Evolutionary conservation across 164 flowering plant genomes (phyloP).

Genomic region (Santalum album): DNA sequence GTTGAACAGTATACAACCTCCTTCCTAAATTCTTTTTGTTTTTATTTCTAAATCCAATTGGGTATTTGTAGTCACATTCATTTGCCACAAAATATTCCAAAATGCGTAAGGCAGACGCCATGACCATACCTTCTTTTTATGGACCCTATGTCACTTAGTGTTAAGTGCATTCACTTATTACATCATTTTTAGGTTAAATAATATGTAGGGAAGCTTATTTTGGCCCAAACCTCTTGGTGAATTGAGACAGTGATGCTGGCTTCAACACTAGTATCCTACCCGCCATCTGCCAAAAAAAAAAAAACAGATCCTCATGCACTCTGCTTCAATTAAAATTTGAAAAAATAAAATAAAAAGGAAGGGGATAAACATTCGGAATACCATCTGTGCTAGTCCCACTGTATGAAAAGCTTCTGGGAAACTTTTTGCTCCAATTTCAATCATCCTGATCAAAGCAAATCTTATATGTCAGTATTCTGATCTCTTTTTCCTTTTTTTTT

Average conservation of each 20-base stretch:
- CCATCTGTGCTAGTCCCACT: slow-evolving; percentile 74
- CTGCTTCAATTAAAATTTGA: not conserved
- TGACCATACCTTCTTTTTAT: too few species aligned
- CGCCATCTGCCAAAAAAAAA: slow-evolving; percentile 53
- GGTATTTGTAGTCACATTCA: too few species aligned
- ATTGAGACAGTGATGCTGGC: slow-evolving; percentile 65
- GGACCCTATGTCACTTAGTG: too few species aligned
- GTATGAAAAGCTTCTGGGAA: slow-evolving; percentile 64
- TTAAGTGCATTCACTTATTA: too few species aligned
- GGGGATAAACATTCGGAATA: slow-evolving; percentile 10
- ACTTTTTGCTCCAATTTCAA: slow-evolving; percentile 72
- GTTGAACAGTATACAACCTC: too few species aligned
- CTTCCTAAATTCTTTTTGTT: too few species aligned
- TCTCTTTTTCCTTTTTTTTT: too few species aligned
- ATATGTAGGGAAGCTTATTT: not conserved
- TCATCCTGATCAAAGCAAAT: slow-evolving; percentile 43
- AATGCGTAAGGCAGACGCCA: too few species aligned
- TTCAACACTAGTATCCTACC: slow-evolving; percentile 74
- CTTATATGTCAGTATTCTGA: too few species aligned
- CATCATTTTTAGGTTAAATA: not conserved
- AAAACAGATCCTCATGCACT: not conserved
- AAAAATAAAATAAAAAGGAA: not conserved
- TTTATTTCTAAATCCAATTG: too few species aligned
- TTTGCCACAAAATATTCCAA: not conserved
- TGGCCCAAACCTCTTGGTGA: slow-evolving; percentile 54